These are phyloP conservation scores for Alternaria triticina DNA, from an alignment of 2,329 filamentous ascomycete genomes.

Conservation along the genomic window DNA sequence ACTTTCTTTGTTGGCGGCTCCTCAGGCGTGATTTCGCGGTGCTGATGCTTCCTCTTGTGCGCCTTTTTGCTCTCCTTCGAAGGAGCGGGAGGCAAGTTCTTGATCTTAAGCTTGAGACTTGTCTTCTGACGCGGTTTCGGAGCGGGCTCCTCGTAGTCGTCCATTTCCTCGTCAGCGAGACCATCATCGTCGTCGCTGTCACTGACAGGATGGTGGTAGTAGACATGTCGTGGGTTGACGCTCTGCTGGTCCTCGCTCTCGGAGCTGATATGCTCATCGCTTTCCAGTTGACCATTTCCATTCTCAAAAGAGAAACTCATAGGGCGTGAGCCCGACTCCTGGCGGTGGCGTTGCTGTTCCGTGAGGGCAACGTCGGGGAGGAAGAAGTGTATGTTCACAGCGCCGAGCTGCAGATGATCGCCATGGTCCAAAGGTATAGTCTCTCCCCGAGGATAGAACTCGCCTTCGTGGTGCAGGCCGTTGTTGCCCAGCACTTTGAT, in stretches of 20 bases:
- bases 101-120: slow-evolving; percentile 41
- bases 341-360: slow-evolving; percentile 59
- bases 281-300: slow-evolving; percentile 62
- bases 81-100: slow-evolving; percentile 21
- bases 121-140: slow-evolving; percentile 34
- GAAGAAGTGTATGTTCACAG: slow-evolving; percentile 70
- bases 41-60: slow-evolving; percentile 35
- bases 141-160: slow-evolving; percentile 50
- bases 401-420: slow-evolving; percentile 73
- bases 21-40: slow-evolving; percentile 35
- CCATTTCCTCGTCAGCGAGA: slow-evolving; percentile 39
- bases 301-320: slow-evolving; percentile 79
- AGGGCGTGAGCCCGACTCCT: slow-evolving; percentile 60
- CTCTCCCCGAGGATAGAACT: slow-evolving; percentile 25
- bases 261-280: slow-evolving; percentile 52
- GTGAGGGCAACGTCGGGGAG: slow-evolving; percentile 61
- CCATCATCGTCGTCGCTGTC: slow-evolving; percentile 38
- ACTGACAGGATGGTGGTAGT: slow-evolving; percentile 39
- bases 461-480: slow-evolving; percentile 61
- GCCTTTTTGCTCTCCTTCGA: slow-evolving; percentile 31
- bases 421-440: slow-evolving; percentile 64
- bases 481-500: slow-evolving; percentile 69
- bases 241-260: slow-evolving; percentile 40
- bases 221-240: slow-evolving; percentile 43
- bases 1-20: slow-evolving; percentile 39